Conservation (phyloP, 768 basidiomycete genomes). For the Boletus vermiculosoides region DNA sequence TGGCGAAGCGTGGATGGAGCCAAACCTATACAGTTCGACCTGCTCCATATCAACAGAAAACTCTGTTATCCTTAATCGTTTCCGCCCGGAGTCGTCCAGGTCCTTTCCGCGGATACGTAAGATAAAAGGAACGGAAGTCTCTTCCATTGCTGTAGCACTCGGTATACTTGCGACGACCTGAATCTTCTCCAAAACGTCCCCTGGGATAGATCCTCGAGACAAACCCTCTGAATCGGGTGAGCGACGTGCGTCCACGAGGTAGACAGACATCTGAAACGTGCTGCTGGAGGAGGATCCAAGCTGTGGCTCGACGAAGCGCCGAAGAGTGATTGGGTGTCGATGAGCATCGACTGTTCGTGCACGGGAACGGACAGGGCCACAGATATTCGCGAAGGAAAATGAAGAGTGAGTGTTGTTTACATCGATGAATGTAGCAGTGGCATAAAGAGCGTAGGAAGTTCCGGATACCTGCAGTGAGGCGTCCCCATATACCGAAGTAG, state of each 20-base stretch:
- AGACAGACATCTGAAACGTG: constrained; percentile 37
- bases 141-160: constrained; percentile 46
- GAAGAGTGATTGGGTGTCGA: constrained; percentile 44
- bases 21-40: constrained; percentile 65
- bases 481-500: constrained; percentile 49
- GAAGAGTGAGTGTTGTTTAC: constrained; percentile 41
- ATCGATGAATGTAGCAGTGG: constrained; percentile 58
- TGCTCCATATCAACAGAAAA: constrained; percentile 62
- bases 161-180: constrained; percentile 67
- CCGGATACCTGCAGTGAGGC: constrained; percentile 45
- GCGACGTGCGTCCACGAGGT: constrained; percentile 42
- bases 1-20: constrained; percentile 3
- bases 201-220: constrained; percentile 41
- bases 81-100: constrained; percentile 47
- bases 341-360: constrained; percentile 40
- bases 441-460: constrained; percentile 64
- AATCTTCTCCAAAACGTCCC: constrained; percentile 57
- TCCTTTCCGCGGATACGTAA: constrained; percentile 60
- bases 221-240: constrained; percentile 14
- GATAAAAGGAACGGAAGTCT: constrained; percentile 49
- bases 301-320: constrained; percentile 52
- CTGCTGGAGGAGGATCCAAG: constrained; percentile 28
- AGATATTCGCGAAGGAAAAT: constrained; percentile 54
- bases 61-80: constrained; percentile 53
- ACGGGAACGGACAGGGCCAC: constrained; percentile 53